These are phyloP conservation scores for Hymenoscyphus linearis DNA, from an alignment of 2,329 filamentous ascomycete genomes.

Conservation along the genomic window DNA sequence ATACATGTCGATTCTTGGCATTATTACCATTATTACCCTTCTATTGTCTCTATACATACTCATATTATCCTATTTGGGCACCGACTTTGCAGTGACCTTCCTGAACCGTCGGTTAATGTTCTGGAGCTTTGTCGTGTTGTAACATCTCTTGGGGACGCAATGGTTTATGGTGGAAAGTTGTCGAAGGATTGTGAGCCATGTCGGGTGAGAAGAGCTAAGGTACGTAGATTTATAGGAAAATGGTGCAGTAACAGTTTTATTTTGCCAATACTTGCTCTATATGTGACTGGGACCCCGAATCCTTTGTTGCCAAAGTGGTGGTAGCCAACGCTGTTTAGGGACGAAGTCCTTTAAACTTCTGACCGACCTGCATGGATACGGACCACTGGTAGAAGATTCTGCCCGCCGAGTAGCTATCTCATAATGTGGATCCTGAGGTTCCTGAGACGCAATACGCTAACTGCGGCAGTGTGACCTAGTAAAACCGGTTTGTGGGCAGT, in stretches of 20 bases:
- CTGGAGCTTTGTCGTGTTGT: not conserved
- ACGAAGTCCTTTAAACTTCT: not conserved
- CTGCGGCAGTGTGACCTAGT: constrained; percentile 6
- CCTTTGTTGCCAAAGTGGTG: not conserved
- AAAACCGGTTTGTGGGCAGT: constrained; percentile 7
- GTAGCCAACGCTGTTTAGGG: not conserved
- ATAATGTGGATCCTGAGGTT: not conserved
- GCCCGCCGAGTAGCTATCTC: not conserved
- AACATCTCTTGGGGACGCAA: not conserved
- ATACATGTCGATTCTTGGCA: not conserved
- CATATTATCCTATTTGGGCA: not conserved
- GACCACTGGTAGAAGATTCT: not conserved
- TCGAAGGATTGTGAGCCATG: constrained; percentile 11
- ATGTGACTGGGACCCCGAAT: not conserved
- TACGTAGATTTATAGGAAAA: not conserved
- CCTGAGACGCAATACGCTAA: not conserved
- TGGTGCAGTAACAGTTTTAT: not conserved
- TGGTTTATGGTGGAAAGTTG: constrained; percentile 11
- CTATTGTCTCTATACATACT: not conserved
- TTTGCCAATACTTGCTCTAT: not conserved
- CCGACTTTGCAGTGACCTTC: not conserved
- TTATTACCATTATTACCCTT: not conserved
- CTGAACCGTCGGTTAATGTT: too few species aligned
- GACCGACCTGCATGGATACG: not conserved
- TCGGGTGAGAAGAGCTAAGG: constrained; percentile 3